Percentiles rank a stretch among this genome's conserved stretches.
These are phyloP conservation scores for Colletotrichum eleusines DNA, from an alignment of 2,329 filamentous ascomycete species.

Conservation along the genomic window DNA sequence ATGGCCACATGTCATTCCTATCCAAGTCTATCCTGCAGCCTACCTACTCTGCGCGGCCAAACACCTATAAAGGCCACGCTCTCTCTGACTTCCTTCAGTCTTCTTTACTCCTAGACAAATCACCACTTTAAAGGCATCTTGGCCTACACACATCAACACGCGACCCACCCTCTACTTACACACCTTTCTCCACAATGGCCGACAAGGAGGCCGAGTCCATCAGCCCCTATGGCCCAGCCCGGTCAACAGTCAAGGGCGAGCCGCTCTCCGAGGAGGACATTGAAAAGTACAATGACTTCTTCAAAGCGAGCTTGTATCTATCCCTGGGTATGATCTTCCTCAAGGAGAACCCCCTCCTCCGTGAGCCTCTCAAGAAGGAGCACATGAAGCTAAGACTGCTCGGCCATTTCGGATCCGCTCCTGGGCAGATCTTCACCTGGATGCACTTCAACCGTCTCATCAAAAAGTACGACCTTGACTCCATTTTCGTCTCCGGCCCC, in stretches of 20 bases:
- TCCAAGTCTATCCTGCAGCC: background rate
- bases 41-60: conserved; percentile 4
- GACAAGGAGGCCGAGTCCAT: conserved; percentile 65
- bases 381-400: conserved; percentile 81
- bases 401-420: conserved; percentile 83
- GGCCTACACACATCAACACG: conserved; percentile 38
- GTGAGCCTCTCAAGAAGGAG: conserved; percentile 74
- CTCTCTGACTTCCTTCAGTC: background rate
- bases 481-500: conserved; percentile 80
- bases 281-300: conserved; percentile 77
- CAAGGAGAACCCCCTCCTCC: conserved; percentile 77
- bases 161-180: conserved; percentile 11
- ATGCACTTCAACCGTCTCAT: conserved; percentile 87
- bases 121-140: conserved; percentile 45
- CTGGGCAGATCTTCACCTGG: conserved; percentile 85
- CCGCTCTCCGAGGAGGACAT: conserved; percentile 76
- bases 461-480: conserved; percentile 81
- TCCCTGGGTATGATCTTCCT: conserved; percentile 86
- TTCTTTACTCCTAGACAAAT: conserved; percentile 4
- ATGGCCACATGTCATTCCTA: background rate
- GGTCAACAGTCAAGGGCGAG: conserved; percentile 71
- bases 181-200: conserved; percentile 30
- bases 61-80: conserved; percentile 35
- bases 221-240: conserved; percentile 73
- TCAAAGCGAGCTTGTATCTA: conserved; percentile 80